Conservation (phyloP, 352 stramenopile species). For the Thalassiosira exigua region DNA sequence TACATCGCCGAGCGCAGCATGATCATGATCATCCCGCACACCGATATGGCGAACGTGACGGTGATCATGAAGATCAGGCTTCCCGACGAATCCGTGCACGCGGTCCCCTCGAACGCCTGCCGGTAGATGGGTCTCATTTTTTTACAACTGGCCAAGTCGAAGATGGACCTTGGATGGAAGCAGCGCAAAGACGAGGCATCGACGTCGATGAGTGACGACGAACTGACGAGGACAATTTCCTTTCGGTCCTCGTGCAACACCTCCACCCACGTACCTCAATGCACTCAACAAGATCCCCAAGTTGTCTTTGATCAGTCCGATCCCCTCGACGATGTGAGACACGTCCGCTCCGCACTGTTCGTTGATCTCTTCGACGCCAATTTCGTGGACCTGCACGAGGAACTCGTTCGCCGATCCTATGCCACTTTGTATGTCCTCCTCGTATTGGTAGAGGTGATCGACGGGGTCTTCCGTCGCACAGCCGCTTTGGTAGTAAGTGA, state of each 20-base stretch:
- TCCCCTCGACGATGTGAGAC: slow-evolving; percentile 37
- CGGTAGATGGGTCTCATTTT: slow-evolving; percentile 42
- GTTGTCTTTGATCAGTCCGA: slow-evolving; percentile 51
- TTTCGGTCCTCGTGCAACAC: not conserved
- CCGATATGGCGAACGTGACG: slow-evolving; percentile 26
- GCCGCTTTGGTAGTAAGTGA: slow-evolving; percentile 51
- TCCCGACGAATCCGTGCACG: slow-evolving; percentile 36
- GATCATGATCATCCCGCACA: slow-evolving; percentile 50
- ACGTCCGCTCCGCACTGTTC: slow-evolving; percentile 41
- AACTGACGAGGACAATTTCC: no score
- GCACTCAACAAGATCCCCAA: slow-evolving; percentile 47
- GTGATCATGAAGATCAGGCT: slow-evolving; percentile 42
- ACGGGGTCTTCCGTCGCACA: slow-evolving; percentile 48
- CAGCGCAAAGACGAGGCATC: no score
- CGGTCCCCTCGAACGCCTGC: slow-evolving; percentile 34
- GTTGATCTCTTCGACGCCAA: slow-evolving; percentile 44
- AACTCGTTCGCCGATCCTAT: slow-evolving; percentile 37
- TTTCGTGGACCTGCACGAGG: slow-evolving; percentile 26
- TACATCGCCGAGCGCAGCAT: slow-evolving; percentile 46
- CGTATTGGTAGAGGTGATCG: slow-evolving; percentile 45
- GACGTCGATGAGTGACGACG: no score
- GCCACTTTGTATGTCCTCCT: slow-evolving; percentile 45
- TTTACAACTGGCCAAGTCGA: slow-evolving; percentile 45
- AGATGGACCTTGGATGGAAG: slow-evolving; percentile 37
- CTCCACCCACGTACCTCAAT: slow-evolving; percentile 11